A percentile compares a stretch with the other conserved stretches of the same genome.
Conservation (phyloP, 2,329 filamentous ascomycete genomes). For the Botryosphaeria agaves region DNA sequence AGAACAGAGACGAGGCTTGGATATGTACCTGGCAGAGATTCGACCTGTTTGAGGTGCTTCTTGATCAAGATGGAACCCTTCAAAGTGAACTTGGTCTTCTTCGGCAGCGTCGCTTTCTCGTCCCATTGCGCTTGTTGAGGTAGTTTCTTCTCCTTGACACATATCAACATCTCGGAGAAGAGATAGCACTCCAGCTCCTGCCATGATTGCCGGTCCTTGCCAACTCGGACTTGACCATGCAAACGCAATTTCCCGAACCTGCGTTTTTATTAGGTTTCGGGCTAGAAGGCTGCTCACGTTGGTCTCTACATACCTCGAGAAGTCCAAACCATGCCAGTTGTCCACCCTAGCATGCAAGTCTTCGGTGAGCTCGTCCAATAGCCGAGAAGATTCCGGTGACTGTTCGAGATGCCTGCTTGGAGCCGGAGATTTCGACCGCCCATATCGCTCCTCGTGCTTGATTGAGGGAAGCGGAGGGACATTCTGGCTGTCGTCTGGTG, state of each 20-base stretch:
- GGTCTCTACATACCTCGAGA: slow-evolving; percentile 50
- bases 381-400: slow-evolving; percentile 38
- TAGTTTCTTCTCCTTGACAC: slow-evolving; percentile 90
- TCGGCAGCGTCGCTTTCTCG: slow-evolving; percentile 37
- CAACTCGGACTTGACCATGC: slow-evolving; percentile 78
- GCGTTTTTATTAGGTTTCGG: no score
- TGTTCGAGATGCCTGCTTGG: slow-evolving; percentile 22
- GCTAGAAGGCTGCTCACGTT: no score
- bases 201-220: slow-evolving; percentile 93
- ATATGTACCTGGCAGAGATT: slow-evolving; percentile 33
- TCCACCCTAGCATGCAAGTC: slow-evolving; percentile 76
- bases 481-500: slow-evolving; percentile 56
- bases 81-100: slow-evolving; percentile 62
- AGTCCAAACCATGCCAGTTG: slow-evolving; percentile 96
- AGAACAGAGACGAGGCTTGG: not conserved
- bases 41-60: slow-evolving; percentile 88
- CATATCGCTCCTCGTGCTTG: slow-evolving; percentile 31
- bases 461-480: slow-evolving; percentile 30
- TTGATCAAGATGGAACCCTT: slow-evolving; percentile 98
- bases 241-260: slow-evolving; percentile 85
- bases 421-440: slow-evolving; percentile 42
- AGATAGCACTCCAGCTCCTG: slow-evolving; percentile 95
- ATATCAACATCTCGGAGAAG: slow-evolving; percentile 98
- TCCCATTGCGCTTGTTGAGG: slow-evolving; percentile 47
- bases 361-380: slow-evolving; percentile 71